Evolutionary conservation across 495 filamentous ascomycete species (phyloP), one percentile per base, ranked within the genome.

Genomic region (Massariosphaeria phaeospora): DNA sequence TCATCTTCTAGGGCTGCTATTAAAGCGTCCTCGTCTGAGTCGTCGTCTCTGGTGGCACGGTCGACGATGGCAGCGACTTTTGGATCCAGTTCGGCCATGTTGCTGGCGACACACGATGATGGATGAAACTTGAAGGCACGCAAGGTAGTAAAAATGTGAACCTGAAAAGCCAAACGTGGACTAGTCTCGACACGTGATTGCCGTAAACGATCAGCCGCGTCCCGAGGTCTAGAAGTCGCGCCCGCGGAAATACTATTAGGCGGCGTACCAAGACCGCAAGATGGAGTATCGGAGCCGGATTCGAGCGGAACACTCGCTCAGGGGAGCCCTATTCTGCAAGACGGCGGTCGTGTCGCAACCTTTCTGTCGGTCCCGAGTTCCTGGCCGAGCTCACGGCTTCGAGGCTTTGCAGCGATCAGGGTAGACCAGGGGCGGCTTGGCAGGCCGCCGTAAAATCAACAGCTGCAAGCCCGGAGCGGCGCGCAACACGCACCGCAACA

Each of bases 1-100:
- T 84, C 77, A 55, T 78, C 72, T 71, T 89, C 86, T 27, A 91
- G 80, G 43, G 78, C 73, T 30, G 78, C 78, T 62, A 91, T 79
- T 31, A 91, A 77, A 26, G 81, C 83, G 65, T 88, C 85, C 72
- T 88, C 82, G 51, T 79, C 76, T 4, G 69, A 70, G 58, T 77
- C 67, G 59, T 59, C 26, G 38, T 35, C 57, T 33, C 33, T 45
- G 6, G 44, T 20, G 43, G 52, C 53, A 30, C 48, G 26, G 61
- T 80, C 77, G 17, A 80, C 64, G 13, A 76, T 47, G 23, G 63
- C 59, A n/a, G 76, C 75, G 15, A 78, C 76, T 25, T 69, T 69
- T 15, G 68, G 53, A 61, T 78, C 76, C 36, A 79, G 58, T 40
- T 47, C 27, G 24, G 60, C 35, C 51, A 59, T 63, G 40, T 31